Percentiles rank a stretch among this genome's conserved stretches.
These are phyloP conservation scores for Carnegiea gigantea DNA, from an alignment of 179 eudicot genomes.

Conservation along the genomic window DNA sequence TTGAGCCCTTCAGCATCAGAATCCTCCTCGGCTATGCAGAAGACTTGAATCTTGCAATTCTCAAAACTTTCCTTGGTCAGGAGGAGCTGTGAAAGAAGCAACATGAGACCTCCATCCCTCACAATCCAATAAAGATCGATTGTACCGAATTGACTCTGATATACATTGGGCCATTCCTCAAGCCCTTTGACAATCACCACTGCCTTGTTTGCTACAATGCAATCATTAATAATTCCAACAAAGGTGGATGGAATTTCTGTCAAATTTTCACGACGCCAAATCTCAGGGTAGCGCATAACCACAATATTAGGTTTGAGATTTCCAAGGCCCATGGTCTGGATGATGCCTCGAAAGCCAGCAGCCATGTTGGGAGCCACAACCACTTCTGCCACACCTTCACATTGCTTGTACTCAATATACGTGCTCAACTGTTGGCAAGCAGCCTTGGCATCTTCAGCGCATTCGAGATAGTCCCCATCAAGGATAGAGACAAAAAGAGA, in stretches of 20 bases:
- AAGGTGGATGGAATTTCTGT: slow-evolving; percentile 88
- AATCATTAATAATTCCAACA: slow-evolving; percentile 89
- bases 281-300: slow-evolving; percentile 94
- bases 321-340: slow-evolving; percentile 98
- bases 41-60: slow-evolving; percentile 96
- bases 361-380: slow-evolving; percentile 95
- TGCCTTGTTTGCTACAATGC: slow-evolving; percentile 96
- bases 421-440: slow-evolving; percentile 79
- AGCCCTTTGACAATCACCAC: slow-evolving; percentile 97
- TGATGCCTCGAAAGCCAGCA: slow-evolving; percentile 79
- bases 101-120: slow-evolving; percentile 96
- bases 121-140: slow-evolving; percentile 98
- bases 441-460: slow-evolving; percentile 88
- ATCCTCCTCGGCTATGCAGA: slow-evolving; percentile 97
- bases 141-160: slow-evolving; percentile 89
- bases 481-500: slow-evolving; percentile 87
- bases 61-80: slow-evolving; percentile 91
- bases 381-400: slow-evolving; percentile 99
- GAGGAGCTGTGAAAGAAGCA: slow-evolving; percentile 92
- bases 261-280: slow-evolving; percentile 98
- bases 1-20: slow-evolving; percentile 82
- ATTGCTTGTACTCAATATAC: slow-evolving; percentile 86
- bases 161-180: slow-evolving; percentile 98
- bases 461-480: slow-evolving; percentile 86
- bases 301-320: slow-evolving; percentile 98